Evolutionary conservation across 176 grass and related monocot genomes (phyloP).

Genomic region (Ensete ventricosum): DNA sequence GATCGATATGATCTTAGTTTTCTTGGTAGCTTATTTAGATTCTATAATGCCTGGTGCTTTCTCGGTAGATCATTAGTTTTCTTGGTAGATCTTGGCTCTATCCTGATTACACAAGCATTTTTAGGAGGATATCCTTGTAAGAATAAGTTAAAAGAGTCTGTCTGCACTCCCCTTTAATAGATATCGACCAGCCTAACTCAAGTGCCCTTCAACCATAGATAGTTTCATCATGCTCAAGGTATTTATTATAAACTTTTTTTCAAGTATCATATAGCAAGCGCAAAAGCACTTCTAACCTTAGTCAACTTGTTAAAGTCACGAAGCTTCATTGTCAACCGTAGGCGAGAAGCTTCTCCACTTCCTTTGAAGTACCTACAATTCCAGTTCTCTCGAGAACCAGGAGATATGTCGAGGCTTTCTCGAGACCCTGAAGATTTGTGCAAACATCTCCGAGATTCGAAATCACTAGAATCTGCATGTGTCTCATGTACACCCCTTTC

Average conservation of each 20-base stretch:
- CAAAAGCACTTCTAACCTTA: slow-evolving; percentile 44
- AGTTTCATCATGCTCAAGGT: neutral
- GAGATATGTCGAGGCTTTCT: slow-evolving; percentile 57
- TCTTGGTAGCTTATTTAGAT: no score
- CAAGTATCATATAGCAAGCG: neutral
- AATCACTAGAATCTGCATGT: slow-evolving; percentile 37
- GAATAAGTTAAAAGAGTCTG: no score
- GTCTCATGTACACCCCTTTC: slow-evolving; percentile 21
- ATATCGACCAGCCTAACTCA: no score
- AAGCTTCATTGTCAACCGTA: slow-evolving; percentile 77
- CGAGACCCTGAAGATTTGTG: slow-evolving; percentile 39
- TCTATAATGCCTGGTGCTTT: no score
- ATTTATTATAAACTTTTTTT: neutral
- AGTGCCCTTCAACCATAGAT: neutral
- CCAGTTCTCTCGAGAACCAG: slow-evolving; percentile 55
- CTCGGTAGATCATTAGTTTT: no score
- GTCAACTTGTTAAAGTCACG: slow-evolving; percentile 85
- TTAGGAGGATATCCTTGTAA: no score
- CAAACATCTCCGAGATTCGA: slow-evolving; percentile 38
- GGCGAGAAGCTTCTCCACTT: slow-evolving; percentile 50
- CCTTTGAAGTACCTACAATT: slow-evolving; percentile 42
- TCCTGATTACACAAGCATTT: no score
- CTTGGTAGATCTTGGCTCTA: no score
- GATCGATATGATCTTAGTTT: no score
- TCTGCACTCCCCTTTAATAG: no score